phyloP scores from a whole-genome alignment of 495 filamentous ascomycete genomes.

The Aspergillus sparsus region DNA sequence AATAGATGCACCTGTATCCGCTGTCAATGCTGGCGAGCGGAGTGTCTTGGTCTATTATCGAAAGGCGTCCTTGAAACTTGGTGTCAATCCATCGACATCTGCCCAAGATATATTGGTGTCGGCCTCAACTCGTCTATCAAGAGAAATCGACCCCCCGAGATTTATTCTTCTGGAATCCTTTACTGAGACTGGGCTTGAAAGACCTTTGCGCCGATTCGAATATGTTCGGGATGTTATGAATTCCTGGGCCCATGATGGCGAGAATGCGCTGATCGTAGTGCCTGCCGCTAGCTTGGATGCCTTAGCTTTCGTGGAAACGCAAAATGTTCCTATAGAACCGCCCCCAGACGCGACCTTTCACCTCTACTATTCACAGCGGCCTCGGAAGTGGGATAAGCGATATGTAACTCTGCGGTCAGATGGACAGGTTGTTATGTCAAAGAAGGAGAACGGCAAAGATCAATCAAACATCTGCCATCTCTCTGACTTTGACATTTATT shows the following conservation, averaged over 20 bases:
- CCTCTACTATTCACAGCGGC: slow-evolving; percentile 77
- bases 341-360: slow-evolving; percentile 65
- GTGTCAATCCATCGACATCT: slow-evolving; percentile 74
- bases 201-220: slow-evolving; percentile 84
- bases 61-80: slow-evolving; percentile 60
- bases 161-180: slow-evolving; percentile 78
- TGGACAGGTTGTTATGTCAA: slow-evolving; percentile 75
- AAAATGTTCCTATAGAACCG: slow-evolving; percentile 55
- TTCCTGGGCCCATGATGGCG: slow-evolving; percentile 80
- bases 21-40: slow-evolving; percentile 78
- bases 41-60: slow-evolving; percentile 68
- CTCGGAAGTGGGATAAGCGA: slow-evolving; percentile 84
- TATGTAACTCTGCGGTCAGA: slow-evolving; percentile 71
- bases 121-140: slow-evolving; percentile 54
- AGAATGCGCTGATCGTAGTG: slow-evolving; percentile 68
- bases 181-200: slow-evolving; percentile 72
- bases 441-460: slow-evolving; percentile 62
- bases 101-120: slow-evolving; percentile 66
- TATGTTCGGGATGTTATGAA: slow-evolving; percentile 85
- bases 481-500: slow-evolving; percentile 92
- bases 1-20: slow-evolving; percentile 79
- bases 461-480: slow-evolving; percentile 74
- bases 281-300: slow-evolving; percentile 47
- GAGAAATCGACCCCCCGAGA: slow-evolving; percentile 58
- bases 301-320: slow-evolving; percentile 51